phyloP scores from a whole-genome alignment of 169 alveolate species.

The Cystoisospora suis region DNA sequence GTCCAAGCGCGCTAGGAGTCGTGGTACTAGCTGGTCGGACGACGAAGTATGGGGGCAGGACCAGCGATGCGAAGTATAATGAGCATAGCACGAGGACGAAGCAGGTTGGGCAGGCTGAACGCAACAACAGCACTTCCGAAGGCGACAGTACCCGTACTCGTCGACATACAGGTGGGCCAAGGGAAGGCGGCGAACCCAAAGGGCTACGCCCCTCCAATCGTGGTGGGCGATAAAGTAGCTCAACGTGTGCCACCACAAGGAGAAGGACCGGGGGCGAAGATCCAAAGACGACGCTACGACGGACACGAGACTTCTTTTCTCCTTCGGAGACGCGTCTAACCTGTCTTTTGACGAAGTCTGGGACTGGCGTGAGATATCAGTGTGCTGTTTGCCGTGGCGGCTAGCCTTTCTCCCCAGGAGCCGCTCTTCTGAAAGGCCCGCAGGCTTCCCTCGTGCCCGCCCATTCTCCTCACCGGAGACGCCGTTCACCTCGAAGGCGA shows the following conservation, averaged over 20 bases:
- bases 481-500: too few relatives aligned
- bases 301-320: not conserved
- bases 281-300: not conserved
- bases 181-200: conserved; percentile 67
- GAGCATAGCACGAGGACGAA: not conserved
- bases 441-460: too few relatives aligned
- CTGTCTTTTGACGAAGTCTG: too few relatives aligned
- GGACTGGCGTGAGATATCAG: not conserved
- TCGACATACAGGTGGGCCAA: conserved; percentile 15
- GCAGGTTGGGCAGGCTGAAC: not conserved
- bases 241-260: conserved; percentile 21
- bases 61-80: not conserved
- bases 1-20: conserved; percentile 38
- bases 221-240: conserved; percentile 59
- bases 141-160: conserved; percentile 29
- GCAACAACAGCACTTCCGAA: not conserved
- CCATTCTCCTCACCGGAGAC: too few relatives aligned
- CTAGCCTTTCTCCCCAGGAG: not conserved
- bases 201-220: conserved; percentile 72
- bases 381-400: not conserved
- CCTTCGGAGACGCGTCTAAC: too few relatives aligned
- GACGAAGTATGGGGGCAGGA: too few relatives aligned
- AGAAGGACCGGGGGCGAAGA: not conserved
- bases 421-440: too few relatives aligned
- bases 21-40: conserved; percentile 49